These are phyloP conservation scores for Lactuca saligna DNA, from an alignment of 129 eudicot species.

Conservation along the genomic window DNA sequence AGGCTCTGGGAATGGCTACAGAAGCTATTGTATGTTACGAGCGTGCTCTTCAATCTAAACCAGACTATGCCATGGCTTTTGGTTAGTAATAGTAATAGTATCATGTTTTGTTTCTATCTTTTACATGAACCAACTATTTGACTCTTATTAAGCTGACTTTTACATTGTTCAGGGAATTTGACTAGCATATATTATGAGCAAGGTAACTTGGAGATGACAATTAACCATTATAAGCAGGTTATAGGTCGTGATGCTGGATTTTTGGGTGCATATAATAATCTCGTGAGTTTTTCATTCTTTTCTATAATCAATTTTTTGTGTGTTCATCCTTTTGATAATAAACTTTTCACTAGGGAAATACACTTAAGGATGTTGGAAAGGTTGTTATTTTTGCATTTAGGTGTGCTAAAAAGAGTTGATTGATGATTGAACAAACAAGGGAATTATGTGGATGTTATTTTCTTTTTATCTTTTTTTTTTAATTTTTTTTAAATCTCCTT, in stretches of 20 bases:
- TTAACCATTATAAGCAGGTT: conserved; percentile 74
- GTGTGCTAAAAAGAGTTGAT: too few species aligned
- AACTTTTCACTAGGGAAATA: conserved; percentile 61
- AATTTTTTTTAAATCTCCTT: neutral
- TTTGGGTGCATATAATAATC: conserved; percentile 90
- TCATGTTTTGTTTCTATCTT: neutral
- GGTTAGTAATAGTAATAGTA: conserved; percentile 44
- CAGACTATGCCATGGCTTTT: conserved; percentile 85
- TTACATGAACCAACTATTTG: conserved; percentile 10
- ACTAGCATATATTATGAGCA: conserved; percentile 87
- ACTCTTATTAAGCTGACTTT: neutral
- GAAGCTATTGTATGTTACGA: conserved; percentile 85
- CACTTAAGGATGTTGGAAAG: conserved; percentile 83
- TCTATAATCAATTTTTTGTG: neutral
- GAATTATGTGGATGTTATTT: too few species aligned
- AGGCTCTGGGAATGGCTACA: conserved; percentile 86
- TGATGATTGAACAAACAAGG: neutral
- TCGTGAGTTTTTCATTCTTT: conserved; percentile 40
- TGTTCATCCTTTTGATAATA: neutral
- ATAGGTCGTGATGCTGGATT: conserved; percentile 75
- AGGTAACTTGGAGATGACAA: conserved; percentile 88
- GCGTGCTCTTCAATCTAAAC: conserved; percentile 78
- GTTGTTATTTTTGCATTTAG: too few species aligned
- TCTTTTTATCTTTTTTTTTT: too few species aligned
- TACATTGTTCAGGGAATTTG: conserved; percentile 61